Base-by-base conservation (phyloP, 495 filamentous ascomycete species). In the Pyrenula massariospora region DNA sequence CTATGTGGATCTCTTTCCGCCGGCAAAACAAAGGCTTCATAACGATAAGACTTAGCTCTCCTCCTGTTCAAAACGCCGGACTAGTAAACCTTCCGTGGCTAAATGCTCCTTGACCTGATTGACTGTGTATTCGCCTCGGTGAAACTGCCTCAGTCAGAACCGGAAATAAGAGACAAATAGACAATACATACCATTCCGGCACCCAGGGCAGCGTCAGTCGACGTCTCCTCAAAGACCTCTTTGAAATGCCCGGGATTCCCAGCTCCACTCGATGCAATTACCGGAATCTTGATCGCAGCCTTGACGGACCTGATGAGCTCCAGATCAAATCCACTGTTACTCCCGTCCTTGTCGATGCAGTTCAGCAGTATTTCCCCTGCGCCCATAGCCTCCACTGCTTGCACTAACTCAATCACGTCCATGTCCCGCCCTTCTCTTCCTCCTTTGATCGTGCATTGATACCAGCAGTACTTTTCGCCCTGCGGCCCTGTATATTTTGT, bases 271-370 rank as follows among this genome's bases (percentile, higher is more conserved):
- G 88, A 94, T 53, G 93, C 90, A 71, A 98, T 94, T 50, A 98
- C 91, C 1, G 93, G 93, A 61, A 98, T 97, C 63, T 77, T 86
- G 58, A 94, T 76, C 3, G 87, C 80, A 25, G 66, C 70, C 72
- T 98, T 98, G 23, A 98, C 91, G 61, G 87, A 84, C 49, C 81
- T 75, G 59, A 98, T 89, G 47, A 98, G 72, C 73, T 97, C 94
- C 24, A 96, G 70, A 70, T 98, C 94, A 66, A 96, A 98, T 1
- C 93, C 93, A 66, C 83, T 88, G 68, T 94, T 96, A 56, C 89
- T 93, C 47, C 93, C 93, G 65, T 98, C 93, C 63, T 87, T 91
- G 73, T 98, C 94, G 57, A 98, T 97, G 74, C 90, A 96, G 68
- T 98, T 98, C 42, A 98, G 75, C 42, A 98, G 70, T 42, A 97